These are phyloP conservation scores for Neurospora sp. DNA, from an alignment of 495 filamentous ascomycete species.

Conservation along the genomic window DNA sequence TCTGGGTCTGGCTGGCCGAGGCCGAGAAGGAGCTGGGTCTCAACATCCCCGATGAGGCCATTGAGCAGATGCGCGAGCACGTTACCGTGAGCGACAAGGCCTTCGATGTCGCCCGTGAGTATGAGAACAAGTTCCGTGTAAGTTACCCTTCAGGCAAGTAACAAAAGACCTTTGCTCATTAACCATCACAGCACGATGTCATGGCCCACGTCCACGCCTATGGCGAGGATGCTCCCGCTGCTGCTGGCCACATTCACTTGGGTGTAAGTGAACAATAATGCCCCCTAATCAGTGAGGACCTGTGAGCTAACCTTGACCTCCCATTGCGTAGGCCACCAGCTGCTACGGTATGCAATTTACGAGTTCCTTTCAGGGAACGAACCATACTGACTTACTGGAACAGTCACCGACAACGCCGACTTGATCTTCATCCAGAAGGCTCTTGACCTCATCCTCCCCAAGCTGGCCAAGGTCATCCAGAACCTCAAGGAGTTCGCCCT, in stretches of 20 bases:
- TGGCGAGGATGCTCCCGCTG: slow-evolving; percentile 66
- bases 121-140: slow-evolving; percentile 45
- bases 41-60: slow-evolving; percentile 57
- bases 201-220: slow-evolving; percentile 51
- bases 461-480: slow-evolving; percentile 74
- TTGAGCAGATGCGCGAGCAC: slow-evolving; percentile 65
- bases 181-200: slow-evolving; percentile 38
- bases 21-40: slow-evolving; percentile 60
- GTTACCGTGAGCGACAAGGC: slow-evolving; percentile 66
- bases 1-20: slow-evolving; percentile 82
- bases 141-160: neutral
- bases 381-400: neutral
- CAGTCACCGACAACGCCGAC: slow-evolving; percentile 76
- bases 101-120: slow-evolving; percentile 63
- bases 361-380: neutral
- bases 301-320: neutral
- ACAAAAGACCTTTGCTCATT: neutral
- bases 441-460: slow-evolving; percentile 69
- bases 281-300: slow-evolving; percentile 1
- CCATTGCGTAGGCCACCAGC: slow-evolving; percentile 11
- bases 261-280: slow-evolving; percentile 25
- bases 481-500: slow-evolving; percentile 70
- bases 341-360: slow-evolving; percentile 24
- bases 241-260: slow-evolving; percentile 80
- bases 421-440: slow-evolving; percentile 69